Base-by-base conservation (phyloP, 179 eudicot species). In the Silene noctiflora region DNA sequence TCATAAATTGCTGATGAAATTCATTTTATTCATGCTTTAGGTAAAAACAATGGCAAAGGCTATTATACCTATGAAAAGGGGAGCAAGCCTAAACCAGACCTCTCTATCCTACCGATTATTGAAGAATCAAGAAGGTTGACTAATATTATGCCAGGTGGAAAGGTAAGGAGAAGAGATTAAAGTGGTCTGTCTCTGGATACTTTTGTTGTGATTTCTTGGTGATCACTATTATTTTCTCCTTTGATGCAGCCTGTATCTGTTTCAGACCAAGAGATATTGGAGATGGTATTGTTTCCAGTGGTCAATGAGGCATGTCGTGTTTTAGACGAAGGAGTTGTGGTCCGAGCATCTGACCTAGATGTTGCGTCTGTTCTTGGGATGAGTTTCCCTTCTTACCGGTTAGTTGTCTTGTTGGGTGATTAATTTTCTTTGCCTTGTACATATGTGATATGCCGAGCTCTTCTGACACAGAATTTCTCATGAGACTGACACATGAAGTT, bases 271-370 rank as follows among this genome's bases (percentile, higher is more conserved):
- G 99, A 95, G 84, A 79, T 95, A 21, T 87, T 95, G 74, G 96
- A 88, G 83, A 95, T 95, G 99, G 71, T 93, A 72, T 84, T 95
- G 59, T 95, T 95, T 81, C 97, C 99, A 0, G 97, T 93, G 74
- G 99, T 95, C 80, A 95, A 93, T 78, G 99, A 95, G 86, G 95
- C 96, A 4, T 95, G 99, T 76, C 97, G 97, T 81, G 94, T 95
- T 72, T 48, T 95, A 72, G 97, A 95, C 60, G 99, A 95, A 74
- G 95, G 89, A 77, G 80, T 95, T 67, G 97, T 95, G 55, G 88
- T 93, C 77, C 91, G 97, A 79, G 99, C 99, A 72, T 93, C 99
- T 46, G 99, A 95, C 81, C 92, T 95, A 67, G 99, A 95, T 70
- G 83, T 86, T 62, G 91, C 99, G 66, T 93, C 97, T 74, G 86